Conservation (phyloP, 176 grass and related monocot genomes). For the Sorghum bicolor region DNA sequence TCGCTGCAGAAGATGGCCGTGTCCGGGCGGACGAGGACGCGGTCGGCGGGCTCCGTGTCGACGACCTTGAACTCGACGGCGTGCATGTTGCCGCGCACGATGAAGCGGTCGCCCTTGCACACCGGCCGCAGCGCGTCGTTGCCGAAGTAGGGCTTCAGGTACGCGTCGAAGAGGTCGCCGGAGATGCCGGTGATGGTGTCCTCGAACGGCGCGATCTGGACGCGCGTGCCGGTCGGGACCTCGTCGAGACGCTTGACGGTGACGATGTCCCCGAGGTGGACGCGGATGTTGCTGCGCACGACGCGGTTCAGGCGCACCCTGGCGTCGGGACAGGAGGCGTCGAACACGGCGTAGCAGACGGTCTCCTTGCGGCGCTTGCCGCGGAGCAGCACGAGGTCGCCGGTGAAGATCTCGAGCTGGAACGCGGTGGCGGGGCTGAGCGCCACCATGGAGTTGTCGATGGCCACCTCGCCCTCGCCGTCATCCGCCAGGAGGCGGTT, state of each 20-base stretch:
- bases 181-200: conserved; percentile 36
- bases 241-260: neutral
- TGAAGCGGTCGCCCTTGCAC: conserved; percentile 45
- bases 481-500: conserved; percentile 52
- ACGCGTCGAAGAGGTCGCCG: conserved; percentile 36
- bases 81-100: conserved; percentile 41
- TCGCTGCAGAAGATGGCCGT: conserved; percentile 7
- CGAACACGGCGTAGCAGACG: conserved; percentile 31
- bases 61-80: conserved; percentile 54
- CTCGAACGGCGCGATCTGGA: conserved; percentile 25
- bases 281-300: conserved; percentile 48
- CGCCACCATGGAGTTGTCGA: conserved; percentile 37
- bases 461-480: conserved; percentile 17
- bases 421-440: conserved; percentile 20
- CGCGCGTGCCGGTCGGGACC: neutral
- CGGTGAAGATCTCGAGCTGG: conserved; percentile 21
- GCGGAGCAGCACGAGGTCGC: conserved; percentile 23
- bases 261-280: conserved; percentile 43
- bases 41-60: conserved; percentile 26
- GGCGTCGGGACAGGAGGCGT: conserved; percentile 33
- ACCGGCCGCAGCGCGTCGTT: conserved; percentile 13
- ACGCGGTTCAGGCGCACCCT: conserved; percentile 38
- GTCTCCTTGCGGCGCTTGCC: conserved; percentile 46
- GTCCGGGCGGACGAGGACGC: conserved; percentile 19
- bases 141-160: conserved; percentile 50